phyloP scores from a whole-genome alignment of 768 basidiomycete genomes.

The Suillus plorans region DNA sequence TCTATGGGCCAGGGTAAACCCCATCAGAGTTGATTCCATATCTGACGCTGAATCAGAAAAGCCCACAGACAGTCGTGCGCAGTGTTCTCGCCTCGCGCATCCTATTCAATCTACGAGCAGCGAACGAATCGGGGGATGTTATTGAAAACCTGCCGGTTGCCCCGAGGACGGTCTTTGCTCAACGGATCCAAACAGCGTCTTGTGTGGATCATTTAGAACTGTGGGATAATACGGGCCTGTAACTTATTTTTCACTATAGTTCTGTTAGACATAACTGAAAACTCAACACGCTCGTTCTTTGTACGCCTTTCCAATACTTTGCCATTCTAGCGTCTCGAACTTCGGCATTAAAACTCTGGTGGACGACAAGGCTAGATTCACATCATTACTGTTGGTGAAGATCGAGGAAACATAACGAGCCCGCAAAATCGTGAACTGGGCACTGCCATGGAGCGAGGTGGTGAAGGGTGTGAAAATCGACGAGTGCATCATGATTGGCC shows the following conservation, averaged over 20 bases:
- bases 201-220: neutral
- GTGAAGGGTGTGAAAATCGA: neutral
- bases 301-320: neutral
- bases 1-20: neutral
- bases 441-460: neutral
- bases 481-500: too few species aligned
- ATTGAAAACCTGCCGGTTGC: neutral
- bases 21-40: neutral
- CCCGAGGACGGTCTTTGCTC: neutral
- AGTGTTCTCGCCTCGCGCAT: conserved; percentile 12
- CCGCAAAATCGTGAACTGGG: neutral
- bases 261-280: neutral
- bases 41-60: neutral
- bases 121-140: neutral
- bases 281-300: neutral
- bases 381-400: neutral
- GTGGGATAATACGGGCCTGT: neutral
- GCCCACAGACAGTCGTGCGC: conserved; percentile 3
- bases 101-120: conserved; percentile 10
- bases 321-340: neutral
- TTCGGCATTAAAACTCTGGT: neutral
- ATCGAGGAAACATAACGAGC: neutral
- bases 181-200: neutral
- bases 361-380: neutral
- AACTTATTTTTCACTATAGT: neutral